Evolutionary conservation across 2,329 filamentous ascomycete genomes (phyloP).

Genomic region (Dryadomyces quercivorus): DNA sequence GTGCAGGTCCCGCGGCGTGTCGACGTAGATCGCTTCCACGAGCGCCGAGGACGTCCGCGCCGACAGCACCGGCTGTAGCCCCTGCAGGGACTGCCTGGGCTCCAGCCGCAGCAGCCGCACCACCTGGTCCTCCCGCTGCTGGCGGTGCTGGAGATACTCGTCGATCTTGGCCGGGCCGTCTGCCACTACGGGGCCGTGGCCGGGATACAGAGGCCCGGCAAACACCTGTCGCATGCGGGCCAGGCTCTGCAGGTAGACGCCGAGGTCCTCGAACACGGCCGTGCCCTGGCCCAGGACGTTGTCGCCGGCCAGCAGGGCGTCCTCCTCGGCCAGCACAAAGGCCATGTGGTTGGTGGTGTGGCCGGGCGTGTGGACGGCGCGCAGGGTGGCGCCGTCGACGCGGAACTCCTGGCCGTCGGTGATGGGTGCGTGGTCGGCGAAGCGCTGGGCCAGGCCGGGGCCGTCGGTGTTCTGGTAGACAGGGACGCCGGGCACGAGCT

Average conservation of each 20-base stretch:
- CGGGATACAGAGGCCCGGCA: slow-evolving; percentile 65
- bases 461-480: slow-evolving; percentile 47
- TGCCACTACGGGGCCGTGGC: slow-evolving; percentile 69
- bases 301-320: slow-evolving; percentile 62
- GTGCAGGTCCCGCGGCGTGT: slow-evolving; percentile 65
- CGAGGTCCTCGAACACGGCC: slow-evolving; percentile 58
- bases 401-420: slow-evolving; percentile 36
- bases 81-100: too few relatives aligned
- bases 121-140: slow-evolving; percentile 68
- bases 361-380: slow-evolving; percentile 53
- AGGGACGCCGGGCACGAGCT: slow-evolving; percentile 46
- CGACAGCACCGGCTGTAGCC: too few relatives aligned
- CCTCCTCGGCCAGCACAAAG: slow-evolving; percentile 48
- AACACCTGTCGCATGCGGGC: slow-evolving; percentile 49
- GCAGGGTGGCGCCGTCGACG: slow-evolving; percentile 43
- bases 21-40: slow-evolving; percentile 76
- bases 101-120: slow-evolving; percentile 49
- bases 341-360: slow-evolving; percentile 61
- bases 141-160: slow-evolving; percentile 76
- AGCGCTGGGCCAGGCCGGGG: background rate
- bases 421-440: slow-evolving; percentile 15
- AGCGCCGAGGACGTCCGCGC: slow-evolving; percentile 64
- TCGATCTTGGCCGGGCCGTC: slow-evolving; percentile 58
- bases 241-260: slow-evolving; percentile 47
- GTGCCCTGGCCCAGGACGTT: slow-evolving; percentile 66